Base-by-base conservation (phyloP, 2,329 filamentous ascomycete genomes). In the Epichloe coenophiala region DNA sequence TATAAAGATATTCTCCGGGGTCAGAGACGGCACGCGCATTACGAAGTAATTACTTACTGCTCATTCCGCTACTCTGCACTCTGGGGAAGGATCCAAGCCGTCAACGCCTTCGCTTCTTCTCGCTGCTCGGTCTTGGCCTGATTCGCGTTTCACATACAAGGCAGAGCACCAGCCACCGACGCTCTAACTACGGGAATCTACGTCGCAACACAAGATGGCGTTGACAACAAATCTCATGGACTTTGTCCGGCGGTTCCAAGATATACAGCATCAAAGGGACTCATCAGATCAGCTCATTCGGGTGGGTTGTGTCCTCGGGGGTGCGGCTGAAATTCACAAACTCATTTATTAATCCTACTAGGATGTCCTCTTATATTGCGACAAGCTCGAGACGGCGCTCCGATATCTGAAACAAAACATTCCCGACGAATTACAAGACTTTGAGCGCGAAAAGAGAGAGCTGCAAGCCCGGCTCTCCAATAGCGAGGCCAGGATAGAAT, bases 361-460 rank as follows among this genome's bases (percentile, higher is more conserved):
- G 64, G 64, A 67, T 49, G 53, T 65, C 31, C 55, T 67, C 13
- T 23, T 61, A 42, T 62, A 66, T 45, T 61, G 58, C 54, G 67
- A 78, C 52, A 57, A 58, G 13, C 52, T 75, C 46, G 73, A 80
- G 58, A 64, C 61, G 17, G 58, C 52, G 5, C 59, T 76, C 4
- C 66, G 65, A 21, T 58, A 65, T 37, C 73, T 80, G 57, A 78
- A 73, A 54, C 55, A 57, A 1, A 58, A 57, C 8, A 64, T 80
- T 5, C 57, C 54, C 43, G 61, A 67, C 38, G 63, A 72, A 51
- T 59, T 79, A 11, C 63, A 61, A 42, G 66, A 75, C 55, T 60
- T 66, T 36, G 65, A 70, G 48, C 68, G 79, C 53, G 76, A 81
- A 55, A 67, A 74, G 53, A 66, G 74, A 51, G 73, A 78, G 7